A percentile compares a stretch with the other conserved stretches of the same genome.
phyloP scores from a whole-genome alignment of 352 stramenopile species.

The Globisporangium camurandrum region DNA sequence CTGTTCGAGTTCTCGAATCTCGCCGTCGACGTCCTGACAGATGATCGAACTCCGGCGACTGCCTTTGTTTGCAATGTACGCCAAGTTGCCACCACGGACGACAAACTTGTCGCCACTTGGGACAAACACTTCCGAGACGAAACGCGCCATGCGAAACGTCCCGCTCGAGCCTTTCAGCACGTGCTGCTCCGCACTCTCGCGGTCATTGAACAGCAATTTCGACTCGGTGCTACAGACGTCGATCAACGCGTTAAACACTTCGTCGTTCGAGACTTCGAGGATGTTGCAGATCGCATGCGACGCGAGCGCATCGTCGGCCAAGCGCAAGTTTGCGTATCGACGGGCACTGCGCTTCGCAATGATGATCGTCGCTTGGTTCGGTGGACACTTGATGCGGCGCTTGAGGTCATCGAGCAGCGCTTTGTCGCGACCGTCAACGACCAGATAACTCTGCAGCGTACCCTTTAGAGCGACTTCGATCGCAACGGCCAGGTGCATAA shows the following conservation, averaged over 20 bases:
- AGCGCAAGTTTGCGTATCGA: conserved; percentile 46
- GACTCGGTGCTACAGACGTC: conserved; percentile 73
- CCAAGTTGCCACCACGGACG: conserved; percentile 65
- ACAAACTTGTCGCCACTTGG: conserved; percentile 71
- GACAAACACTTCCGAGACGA: conserved; percentile 64
- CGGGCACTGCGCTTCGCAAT: conserved; percentile 54
- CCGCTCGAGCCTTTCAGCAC: conserved; percentile 52
- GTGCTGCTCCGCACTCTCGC: conserved; percentile 38
- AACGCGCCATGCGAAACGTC: conserved; percentile 52
- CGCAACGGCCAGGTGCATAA: conserved; percentile 57
- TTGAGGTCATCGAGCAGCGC: conserved; percentile 69
- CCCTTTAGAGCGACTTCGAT: conserved; percentile 74
- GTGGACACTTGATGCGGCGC: conserved; percentile 47
- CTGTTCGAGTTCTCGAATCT: conserved; percentile 50
- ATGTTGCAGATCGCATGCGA: conserved; percentile 73
- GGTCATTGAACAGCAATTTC: conserved; percentile 64
- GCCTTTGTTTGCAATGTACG: conserved; percentile 75
- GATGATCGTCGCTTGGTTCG: conserved; percentile 74
- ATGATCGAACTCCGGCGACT: conserved; percentile 58
- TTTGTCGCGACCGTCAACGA: conserved; percentile 73
- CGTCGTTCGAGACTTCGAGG: conserved; percentile 57
- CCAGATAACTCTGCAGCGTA: conserved; percentile 67
- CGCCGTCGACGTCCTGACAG: conserved; percentile 59
- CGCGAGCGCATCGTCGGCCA: conserved; percentile 40
- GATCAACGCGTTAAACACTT: conserved; percentile 79